Base-by-base conservation (phyloP, 129 eudicot genomes). In the Tagetes erecta region DNA sequence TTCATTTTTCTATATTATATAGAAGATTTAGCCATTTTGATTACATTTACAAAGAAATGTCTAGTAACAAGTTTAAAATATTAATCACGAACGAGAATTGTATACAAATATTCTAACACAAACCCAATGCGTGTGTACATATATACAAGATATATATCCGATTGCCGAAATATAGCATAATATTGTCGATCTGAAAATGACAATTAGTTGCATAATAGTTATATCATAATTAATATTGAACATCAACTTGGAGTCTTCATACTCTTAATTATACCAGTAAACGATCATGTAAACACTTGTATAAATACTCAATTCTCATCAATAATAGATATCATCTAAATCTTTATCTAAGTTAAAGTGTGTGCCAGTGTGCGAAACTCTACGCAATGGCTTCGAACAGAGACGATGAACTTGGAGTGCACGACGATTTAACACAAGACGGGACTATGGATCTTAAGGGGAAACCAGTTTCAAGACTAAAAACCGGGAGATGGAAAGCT, bases 401-500 rank as follows among this genome's bases (percentile, higher is more conserved):
- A 67, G 89, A 39, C 2, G 85, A 80, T 12, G 91, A 83, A 75
- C 76, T 60, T 12, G 86, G 92, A 11, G 35, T 42, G 20, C 80
- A 37, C 3, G 84, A 82, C 33, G 84, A 76, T 55, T 91, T 84
- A 73, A 88, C 97, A 38, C 71, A 83, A 76, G 97, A 91, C 77
- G 97, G 97, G 47, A 88, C 92, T 4, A 78, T 77, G 2, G 91
- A 91, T 75, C 85, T 86, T 50, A 85, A 85, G 38, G 96, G 96
- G 3, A 77, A 72, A 6, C 92, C 92, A 3, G 83, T 91, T 40
- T 70, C 83, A 0, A 77, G 92, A 81, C 71, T 80, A 2, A 51
- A 47, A 8, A 91, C 96, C 2, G 96, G 97, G 73, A 82, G 70
- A 81, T 91, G 97, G 97, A 88, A 75, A 81, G 92, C 97, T 83